Conservation (phyloP, 2,329 filamentous ascomycete species). For the Parastagonospora avenae region DNA sequence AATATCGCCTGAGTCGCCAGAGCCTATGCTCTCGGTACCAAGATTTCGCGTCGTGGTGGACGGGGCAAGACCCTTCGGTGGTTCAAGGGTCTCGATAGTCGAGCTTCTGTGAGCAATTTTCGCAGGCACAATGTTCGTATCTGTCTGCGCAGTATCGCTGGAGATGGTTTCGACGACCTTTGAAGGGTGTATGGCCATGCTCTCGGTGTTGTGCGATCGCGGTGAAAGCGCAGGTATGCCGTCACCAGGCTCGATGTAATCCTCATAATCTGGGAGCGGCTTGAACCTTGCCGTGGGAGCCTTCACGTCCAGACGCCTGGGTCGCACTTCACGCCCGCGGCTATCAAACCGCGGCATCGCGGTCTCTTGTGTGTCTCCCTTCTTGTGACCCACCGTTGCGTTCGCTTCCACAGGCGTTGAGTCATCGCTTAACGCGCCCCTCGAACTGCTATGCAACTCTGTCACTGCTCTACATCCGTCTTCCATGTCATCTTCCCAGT, state of each 20-base stretch:
- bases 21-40: not conserved
- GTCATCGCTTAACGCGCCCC: not conserved
- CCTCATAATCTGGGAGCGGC: no score
- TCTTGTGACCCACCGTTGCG: no score
- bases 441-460: not conserved
- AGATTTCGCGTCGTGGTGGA: not conserved
- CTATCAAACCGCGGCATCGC: no score
- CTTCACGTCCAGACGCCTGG: no score
- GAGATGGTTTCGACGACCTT: not conserved
- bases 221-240: no score
- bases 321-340: no score
- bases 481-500: not conserved
- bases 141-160: not conserved
- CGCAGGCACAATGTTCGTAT: not conserved
- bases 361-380: no score
- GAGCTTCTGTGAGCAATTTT: not conserved
- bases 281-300: no score
- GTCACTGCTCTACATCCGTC: not conserved
- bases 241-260: no score
- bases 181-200: no score
- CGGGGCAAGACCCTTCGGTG: not conserved
- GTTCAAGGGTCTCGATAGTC: not conserved
- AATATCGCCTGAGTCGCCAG: no score
- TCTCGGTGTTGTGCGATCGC: no score
- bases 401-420: not conserved